Evolutionary conservation across 2,329 filamentous ascomycete genomes (phyloP).

Genomic region (Elsinoe ampelina): DNA sequence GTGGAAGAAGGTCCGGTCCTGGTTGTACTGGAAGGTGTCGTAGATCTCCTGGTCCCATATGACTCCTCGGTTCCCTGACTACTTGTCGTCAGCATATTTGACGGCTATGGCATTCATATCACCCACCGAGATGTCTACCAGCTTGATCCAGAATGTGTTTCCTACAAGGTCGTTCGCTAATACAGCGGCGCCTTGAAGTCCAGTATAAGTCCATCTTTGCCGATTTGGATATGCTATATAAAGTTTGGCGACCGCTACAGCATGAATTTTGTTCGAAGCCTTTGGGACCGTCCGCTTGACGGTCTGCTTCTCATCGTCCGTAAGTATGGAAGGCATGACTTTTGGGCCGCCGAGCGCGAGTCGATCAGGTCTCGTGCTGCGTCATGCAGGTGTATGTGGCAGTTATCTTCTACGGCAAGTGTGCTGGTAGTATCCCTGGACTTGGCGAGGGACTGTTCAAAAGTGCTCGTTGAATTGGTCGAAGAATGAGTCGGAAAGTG

Average conservation of each 20-base stretch:
- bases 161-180: conserved; percentile 90
- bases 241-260: conserved; percentile 83
- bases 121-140: conserved; percentile 90
- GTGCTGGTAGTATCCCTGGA: neutral
- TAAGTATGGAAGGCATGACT: conserved; percentile 58
- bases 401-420: neutral
- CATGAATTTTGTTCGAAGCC: conserved; percentile 92
- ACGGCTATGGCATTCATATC: neutral
- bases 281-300: conserved; percentile 93
- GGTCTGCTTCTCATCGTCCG: conserved; percentile 89
- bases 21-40: conserved; percentile 88
- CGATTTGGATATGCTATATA: conserved; percentile 86
- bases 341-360: conserved; percentile 14
- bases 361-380: conserved; percentile 3
- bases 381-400: neutral
- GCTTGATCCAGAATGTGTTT: conserved; percentile 93
- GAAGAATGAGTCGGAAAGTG: neutral
- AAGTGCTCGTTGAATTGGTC: neutral
- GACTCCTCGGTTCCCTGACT: conserved; percentile 72
- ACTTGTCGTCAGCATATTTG: conserved; percentile 14
- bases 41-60: conserved; percentile 98
- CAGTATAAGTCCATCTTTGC: conserved; percentile 86
- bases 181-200: conserved; percentile 82
- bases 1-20: conserved; percentile 95
- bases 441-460: neutral